Conservation (phyloP, 2,329 filamentous ascomycete genomes). For the Neoscytalidium dimidiatum region DNA sequence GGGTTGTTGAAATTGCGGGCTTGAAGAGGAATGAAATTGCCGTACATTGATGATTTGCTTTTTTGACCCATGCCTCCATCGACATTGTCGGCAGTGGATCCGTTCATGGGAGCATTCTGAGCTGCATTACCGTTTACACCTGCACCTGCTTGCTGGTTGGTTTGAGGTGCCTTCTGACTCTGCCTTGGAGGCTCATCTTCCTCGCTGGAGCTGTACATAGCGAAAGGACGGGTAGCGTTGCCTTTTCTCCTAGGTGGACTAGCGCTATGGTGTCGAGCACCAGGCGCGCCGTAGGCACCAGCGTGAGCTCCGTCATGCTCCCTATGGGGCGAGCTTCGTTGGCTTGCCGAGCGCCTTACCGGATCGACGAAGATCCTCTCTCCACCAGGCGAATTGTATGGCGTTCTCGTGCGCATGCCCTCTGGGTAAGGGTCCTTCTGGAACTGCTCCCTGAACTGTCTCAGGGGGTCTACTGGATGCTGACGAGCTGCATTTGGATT, state of each 20-base stretch:
- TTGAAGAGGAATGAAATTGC: slow-evolving; percentile 3
- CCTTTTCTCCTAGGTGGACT: slow-evolving; percentile 18
- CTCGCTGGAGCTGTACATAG: slow-evolving; percentile 20
- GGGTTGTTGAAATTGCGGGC: not conserved
- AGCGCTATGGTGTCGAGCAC: slow-evolving; percentile 15
- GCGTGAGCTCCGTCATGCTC: slow-evolving; percentile 23
- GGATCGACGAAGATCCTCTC: slow-evolving; percentile 60
- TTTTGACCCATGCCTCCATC: slow-evolving; percentile 14
- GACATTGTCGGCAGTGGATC: not conserved
- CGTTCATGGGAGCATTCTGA: not conserved
- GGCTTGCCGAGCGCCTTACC: slow-evolving; percentile 56
- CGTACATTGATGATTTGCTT: slow-evolving; percentile 20
- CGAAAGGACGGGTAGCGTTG: slow-evolving; percentile 20
- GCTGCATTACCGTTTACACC: not conserved
- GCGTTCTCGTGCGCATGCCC: slow-evolving; percentile 51
- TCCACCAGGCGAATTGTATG: slow-evolving; percentile 55
- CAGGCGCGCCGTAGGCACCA: not conserved
- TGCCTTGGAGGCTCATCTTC: not conserved
- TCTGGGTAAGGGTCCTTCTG: slow-evolving; percentile 45
- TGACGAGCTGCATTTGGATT: slow-evolving; percentile 28
- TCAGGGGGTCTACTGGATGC: slow-evolving; percentile 43
- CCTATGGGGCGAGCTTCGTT: slow-evolving; percentile 49
- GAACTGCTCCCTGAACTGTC: slow-evolving; percentile 33
- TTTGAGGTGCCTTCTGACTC: not conserved
- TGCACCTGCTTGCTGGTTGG: not conserved